Evolutionary conservation across 306 rosid genomes (phyloP), one percentile per base, ranked within the genome.

Genomic region (Geum urbanum): DNA sequence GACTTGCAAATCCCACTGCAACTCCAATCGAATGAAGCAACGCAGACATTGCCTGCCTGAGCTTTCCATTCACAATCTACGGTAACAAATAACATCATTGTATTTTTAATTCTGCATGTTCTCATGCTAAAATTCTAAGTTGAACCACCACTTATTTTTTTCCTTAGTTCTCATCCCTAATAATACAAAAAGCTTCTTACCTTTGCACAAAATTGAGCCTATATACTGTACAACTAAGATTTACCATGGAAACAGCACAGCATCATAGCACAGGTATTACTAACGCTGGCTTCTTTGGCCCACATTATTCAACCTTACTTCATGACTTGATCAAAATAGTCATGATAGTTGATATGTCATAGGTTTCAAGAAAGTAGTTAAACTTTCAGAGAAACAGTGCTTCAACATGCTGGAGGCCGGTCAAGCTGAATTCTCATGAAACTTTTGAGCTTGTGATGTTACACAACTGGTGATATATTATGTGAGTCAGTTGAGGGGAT

Each of bases 11-110:
- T 79, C 47, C 89, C 89, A n/a, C 89, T 85, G 75, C 89, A 85
- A 71, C 71, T 85, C 89, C 89, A 85, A 57, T 85, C 89, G 2
- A 82, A 85, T 3, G 89, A 85, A 37, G 89, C 89, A 44, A 82
- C 82, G 6, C 89, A 85, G 14, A 82, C 45, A 67, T 85, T 85
- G 68, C 89, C 89, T 8, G 89, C 89, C 71, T 85, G 86, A 62
- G 86, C 89, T 77, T 85, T 85, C 89, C 89, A 85, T 70, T 82
- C 89, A 22, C 89, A 85, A 77, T 85, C 89, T 85, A 76, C 43
- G 69, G 66, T 77, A 54, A 60, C 63, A 66, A 53, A 66, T 77
- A 37, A 5, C 55, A 63, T 35, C 39, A 56, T 53, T 27, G 61
- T 18, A 16, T 15, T 63, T 54, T 7, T 45, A 54, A 50, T 55